Percentiles rank a stretch among this genome's conserved stretches.
Evolutionary conservation across 306 rosid species (phyloP).

Genomic region (Fragaria iinumae): DNA sequence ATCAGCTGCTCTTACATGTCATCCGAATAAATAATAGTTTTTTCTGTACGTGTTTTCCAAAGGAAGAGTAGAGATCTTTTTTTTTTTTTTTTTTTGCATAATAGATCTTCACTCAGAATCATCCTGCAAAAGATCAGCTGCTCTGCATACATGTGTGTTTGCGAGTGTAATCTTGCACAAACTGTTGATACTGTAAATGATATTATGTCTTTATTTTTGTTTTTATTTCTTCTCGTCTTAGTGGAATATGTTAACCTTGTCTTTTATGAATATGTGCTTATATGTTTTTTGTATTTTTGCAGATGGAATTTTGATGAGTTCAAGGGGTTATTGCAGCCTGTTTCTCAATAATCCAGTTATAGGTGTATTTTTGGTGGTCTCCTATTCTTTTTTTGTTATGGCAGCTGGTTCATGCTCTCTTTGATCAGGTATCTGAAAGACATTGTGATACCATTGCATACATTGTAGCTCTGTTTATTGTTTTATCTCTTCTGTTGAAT

Average conservation of each 20-base stretch:
- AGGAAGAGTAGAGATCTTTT: background rate
- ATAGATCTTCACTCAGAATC: background rate
- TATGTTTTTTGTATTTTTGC: slow-evolving; percentile 21
- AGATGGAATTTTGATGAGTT: slow-evolving; percentile 76
- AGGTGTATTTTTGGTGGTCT: slow-evolving; percentile 17
- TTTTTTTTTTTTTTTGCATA: background rate
- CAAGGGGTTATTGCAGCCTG: slow-evolving; percentile 67
- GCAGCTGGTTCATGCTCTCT: slow-evolving; percentile 38
- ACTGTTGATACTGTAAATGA: background rate
- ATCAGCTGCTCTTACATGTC: background rate
- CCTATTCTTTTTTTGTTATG: slow-evolving; percentile 12
- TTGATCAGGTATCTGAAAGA: slow-evolving; percentile 13
- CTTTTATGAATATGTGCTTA: background rate
- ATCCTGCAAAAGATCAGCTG: background rate
- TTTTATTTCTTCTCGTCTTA: background rate
- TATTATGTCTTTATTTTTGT: background rate
- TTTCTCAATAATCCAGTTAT: slow-evolving; percentile 42
- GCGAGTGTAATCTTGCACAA: background rate
- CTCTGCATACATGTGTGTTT: background rate
- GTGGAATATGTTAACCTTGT: background rate
- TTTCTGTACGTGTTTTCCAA: background rate
- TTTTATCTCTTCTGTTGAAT: background rate
- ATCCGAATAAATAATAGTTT: background rate
- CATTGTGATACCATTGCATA: background rate
- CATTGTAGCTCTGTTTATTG: background rate